Evolutionary conservation across 805 yeast genomes (phyloP), one percentile per base, ranked within the genome.

Genomic region (Zygotorulaspora danielsina): DNA sequence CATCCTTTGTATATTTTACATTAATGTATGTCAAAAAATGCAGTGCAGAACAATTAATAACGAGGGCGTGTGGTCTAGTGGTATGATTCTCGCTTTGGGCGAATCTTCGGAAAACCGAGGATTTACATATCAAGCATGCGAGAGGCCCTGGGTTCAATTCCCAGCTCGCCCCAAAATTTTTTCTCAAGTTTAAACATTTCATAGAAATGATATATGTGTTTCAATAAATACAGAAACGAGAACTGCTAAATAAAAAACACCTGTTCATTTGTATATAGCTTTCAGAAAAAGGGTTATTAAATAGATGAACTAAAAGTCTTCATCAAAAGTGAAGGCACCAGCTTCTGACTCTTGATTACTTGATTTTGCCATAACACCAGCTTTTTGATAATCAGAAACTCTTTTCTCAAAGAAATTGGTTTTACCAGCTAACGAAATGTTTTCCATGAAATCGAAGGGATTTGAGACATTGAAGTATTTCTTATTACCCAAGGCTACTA

Each of bases 401-500:
- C 98, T 84, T 79, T 90, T 90, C 76, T 90, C 98, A 63, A 90
- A 90, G 79, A 90, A 90, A 75, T 93, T 90, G 57, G 98, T 90
- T 79, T 90, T 90, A 69, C 98, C 98, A 44, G 97, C 95, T 55
- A 90, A 78, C 6, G 97, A 90, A 59, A 90, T 90, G 74, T 93
- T 90, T 74, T 90, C 98, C 98, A 90, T 90, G 64, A 90, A 90
- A 68, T 90, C 98, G 65, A 90, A 90, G 66, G 98, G 98, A 66
- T 90, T 90, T 49, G 85, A 72, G 45, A 75, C 90, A 57, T 87
- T 85, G 79, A 78, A 90, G 51, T 75, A 75, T 73, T 89, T 89
- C 70, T 82, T 73, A 75, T 87, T 86, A 52, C 98, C 98, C 51
- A 90, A 76, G 4, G 97, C 79, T 41, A 89, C 79, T 47, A 90